Base-by-base conservation (phyloP, 176 grass and related monocot genomes). In the Aechmea fasciata region DNA sequence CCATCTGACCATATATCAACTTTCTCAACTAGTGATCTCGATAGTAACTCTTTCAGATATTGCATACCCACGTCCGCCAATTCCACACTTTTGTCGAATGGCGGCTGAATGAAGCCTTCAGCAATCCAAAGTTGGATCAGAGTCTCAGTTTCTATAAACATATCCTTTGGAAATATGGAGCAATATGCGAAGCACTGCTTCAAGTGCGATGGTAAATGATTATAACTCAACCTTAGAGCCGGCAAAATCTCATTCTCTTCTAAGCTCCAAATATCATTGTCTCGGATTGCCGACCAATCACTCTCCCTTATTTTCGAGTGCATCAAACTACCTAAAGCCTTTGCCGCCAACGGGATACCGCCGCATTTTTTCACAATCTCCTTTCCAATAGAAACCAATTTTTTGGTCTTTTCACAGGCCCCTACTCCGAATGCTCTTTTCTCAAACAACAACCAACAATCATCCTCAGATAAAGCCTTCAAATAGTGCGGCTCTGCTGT, bases 101-200 rank as follows among this genome's bases (percentile, higher is more conserved):
- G 4, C 7, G 33, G 0, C 4, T 0, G 33, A 41, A 41, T 0
- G 0, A 41, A 41, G 0, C 33, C 33, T 41, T 41, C 33, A 41
- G 5, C 33, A 41, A 41, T 41, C 33, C 33, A 41, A 41, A 41
- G 33, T 41, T 41, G 0, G 33, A 41, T 0, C 3, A 41, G 4
- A 6, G 3, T 7, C 3, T 0, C 3, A 41, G 0, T 0, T 6
- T 6, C 3, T 41, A 41, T 41, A 6, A 0, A 41, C 3, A n/a
- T 41, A 41, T 7, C 33, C 33, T 41, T 41, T 7, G 33, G 33
- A 70, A 76, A 82, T n/a, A 82, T 47, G 25, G 72, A 65, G 48
- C 79, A 76, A 20, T 65, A 70, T 29, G 72, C 47, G 71, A 75
- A 82, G 47, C 79, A 82, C 5, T 53, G 66, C n/a, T 76, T 82